Conservation (phyloP, 371 early-diverging fungal genomes). For the Saksenaea oblongispora region DNA sequence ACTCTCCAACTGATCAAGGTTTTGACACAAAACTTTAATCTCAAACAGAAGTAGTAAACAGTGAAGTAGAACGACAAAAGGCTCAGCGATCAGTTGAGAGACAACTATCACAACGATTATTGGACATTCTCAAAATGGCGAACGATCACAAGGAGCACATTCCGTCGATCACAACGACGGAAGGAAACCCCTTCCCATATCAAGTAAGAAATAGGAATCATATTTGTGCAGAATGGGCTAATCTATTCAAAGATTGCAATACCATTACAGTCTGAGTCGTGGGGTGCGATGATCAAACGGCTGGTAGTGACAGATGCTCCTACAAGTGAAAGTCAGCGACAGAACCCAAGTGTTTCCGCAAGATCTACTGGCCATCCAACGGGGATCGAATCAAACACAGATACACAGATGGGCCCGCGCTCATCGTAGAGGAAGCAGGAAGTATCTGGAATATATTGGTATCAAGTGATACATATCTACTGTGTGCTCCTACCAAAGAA, state of each 20-base stretch:
- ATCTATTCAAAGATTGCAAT: constrained; percentile 32
- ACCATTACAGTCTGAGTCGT: constrained; percentile 39
- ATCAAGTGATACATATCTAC: not conserved
- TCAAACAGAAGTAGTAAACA: not conserved
- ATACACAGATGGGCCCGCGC: not conserved
- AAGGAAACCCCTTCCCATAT: constrained; percentile 86
- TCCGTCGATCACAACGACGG: constrained; percentile 82
- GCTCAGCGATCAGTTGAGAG: constrained; percentile 44
- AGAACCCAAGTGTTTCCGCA: not conserved
- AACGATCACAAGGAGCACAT: constrained; percentile 89
- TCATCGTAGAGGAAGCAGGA: not conserved
- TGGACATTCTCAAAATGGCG: constrained; percentile 68
- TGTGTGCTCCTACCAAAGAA: too few relatives aligned
- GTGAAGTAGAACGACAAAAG: constrained; percentile 33
- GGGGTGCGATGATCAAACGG: constrained; percentile 48
- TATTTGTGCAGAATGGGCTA: not conserved
- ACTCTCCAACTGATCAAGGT: constrained; percentile 70
- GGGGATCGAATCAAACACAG: not conserved
- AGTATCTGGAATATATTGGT: not conserved
- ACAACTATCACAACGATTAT: constrained; percentile 48
- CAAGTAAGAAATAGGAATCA: constrained; percentile 47
- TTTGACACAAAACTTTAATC: too few relatives aligned
- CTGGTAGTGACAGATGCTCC: constrained; percentile 42
- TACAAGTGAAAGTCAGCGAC: constrained; percentile 2
- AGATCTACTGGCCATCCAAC: not conserved